Conservation (phyloP, 257 asterid species). For the Capsicum rhomboideum region DNA sequence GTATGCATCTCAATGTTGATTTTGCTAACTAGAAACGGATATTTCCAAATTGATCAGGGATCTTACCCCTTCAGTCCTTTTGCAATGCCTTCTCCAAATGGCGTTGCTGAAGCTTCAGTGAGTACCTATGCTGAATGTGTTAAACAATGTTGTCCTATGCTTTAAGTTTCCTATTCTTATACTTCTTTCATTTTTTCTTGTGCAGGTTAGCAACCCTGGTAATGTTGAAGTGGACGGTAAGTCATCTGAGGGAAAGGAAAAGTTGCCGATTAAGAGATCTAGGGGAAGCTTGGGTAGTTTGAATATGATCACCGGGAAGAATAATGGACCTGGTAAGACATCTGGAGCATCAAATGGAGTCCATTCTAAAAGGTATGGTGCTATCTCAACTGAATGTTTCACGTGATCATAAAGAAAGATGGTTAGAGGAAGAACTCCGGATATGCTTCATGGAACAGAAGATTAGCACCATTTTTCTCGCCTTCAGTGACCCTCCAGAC, state of each 20-base stretch:
- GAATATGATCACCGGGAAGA: constrained; percentile 78
- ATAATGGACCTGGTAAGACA: constrained; percentile 53
- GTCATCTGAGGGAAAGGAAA: constrained; percentile 73
- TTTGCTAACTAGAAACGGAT: background rate
- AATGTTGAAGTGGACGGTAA: constrained; percentile 67
- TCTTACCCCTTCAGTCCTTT: constrained; percentile 94
- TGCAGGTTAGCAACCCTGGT: constrained; percentile 47
- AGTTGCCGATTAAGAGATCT: constrained; percentile 89
- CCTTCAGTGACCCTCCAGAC: background rate
- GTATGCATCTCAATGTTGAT: background rate
- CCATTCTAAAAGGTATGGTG: constrained; percentile 60
- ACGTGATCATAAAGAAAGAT: background rate
- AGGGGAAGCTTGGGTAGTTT: constrained; percentile 83
- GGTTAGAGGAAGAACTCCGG: background rate
- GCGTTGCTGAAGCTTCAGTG: constrained; percentile 73
- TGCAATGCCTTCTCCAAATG: constrained; percentile 86
- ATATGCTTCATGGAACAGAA: background rate
- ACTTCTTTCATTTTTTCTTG: background rate
- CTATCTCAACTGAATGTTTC: background rate
- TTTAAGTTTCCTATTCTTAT: background rate
- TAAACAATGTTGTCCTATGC: background rate
- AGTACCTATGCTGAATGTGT: constrained; percentile 20
- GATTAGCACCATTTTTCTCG: background rate
- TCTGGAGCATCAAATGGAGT: constrained; percentile 60
- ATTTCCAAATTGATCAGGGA: constrained; percentile 33